A percentile compares a stretch with the other conserved stretches of the same genome.
Conservation (phyloP, 164 flowering plant species). For the Cinnamomum micranthum region DNA sequence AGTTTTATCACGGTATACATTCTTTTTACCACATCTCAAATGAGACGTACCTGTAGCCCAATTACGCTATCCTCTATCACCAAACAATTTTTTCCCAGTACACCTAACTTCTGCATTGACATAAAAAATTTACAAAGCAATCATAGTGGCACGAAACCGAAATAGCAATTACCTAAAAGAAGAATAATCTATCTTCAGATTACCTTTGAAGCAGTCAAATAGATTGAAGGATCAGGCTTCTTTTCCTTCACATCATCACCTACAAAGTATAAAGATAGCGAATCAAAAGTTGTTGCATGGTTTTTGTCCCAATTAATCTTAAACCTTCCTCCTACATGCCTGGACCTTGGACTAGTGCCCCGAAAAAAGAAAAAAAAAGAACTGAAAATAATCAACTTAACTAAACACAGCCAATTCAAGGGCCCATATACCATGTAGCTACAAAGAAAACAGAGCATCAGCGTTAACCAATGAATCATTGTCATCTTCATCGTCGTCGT, state of each 20-base stretch:
- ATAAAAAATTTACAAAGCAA: background rate
- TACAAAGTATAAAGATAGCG: conserved; percentile 15
- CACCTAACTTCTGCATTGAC: conserved; percentile 60
- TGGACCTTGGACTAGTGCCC: background rate
- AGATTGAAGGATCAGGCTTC: conserved; percentile 94
- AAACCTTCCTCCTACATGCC: background rate
- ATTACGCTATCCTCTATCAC: conserved; percentile 95
- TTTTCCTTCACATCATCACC: conserved; percentile 95
- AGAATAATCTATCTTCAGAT: background rate
- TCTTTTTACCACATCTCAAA: background rate
- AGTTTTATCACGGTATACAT: no score
- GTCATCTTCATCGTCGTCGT: no score
- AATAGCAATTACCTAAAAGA: background rate
- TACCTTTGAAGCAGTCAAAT: conserved; percentile 75
- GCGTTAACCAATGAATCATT: no score
- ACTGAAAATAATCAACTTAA: background rate
- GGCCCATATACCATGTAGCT: background rate
- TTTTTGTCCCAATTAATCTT: background rate
- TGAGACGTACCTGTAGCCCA: conserved; percentile 67
- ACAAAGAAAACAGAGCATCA: no score
- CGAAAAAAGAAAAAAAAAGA: background rate
- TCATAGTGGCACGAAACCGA: background rate
- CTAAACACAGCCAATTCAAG: background rate
- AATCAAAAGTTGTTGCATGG: background rate
- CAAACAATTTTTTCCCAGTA: conserved; percentile 59